Evolutionary conservation across 805 yeast genomes (phyloP).

Genomic region (Saccharomyces jurei): DNA sequence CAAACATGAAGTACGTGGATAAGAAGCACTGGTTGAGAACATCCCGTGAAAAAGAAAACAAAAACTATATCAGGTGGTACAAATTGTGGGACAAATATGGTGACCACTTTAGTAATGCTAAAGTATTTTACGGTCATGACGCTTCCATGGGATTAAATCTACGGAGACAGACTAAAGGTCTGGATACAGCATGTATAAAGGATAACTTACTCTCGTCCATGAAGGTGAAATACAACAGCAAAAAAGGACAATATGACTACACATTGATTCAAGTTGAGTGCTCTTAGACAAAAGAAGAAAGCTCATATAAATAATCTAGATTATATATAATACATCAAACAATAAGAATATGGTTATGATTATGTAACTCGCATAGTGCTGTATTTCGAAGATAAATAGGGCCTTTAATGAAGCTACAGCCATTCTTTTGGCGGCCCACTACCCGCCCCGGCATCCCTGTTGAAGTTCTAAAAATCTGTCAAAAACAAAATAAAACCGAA

Average conservation of each 20-base stretch:
- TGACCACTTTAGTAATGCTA: slow-evolving; percentile 21
- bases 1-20: slow-evolving; percentile 62
- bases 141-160: slow-evolving; percentile 68
- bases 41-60: slow-evolving; percentile 18
- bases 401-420: not conserved
- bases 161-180: slow-evolving; percentile 61
- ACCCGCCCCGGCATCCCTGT: not conserved
- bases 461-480: not conserved
- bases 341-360: not conserved
- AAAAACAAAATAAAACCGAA: not conserved
- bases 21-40: slow-evolving; percentile 51
- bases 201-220: slow-evolving; percentile 66
- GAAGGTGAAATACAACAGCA: slow-evolving; percentile 11
- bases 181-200: slow-evolving; percentile 75
- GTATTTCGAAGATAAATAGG: not conserved
- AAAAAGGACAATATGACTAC: slow-evolving; percentile 4
- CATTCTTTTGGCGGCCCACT: not conserved
- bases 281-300: not conserved
- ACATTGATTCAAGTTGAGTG: slow-evolving; percentile 11
- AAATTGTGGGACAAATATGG: slow-evolving; percentile 40
- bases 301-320: not conserved
- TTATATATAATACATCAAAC: not conserved
- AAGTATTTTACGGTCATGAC: slow-evolving; percentile 82
- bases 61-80: slow-evolving; percentile 44
- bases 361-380: not conserved